These are phyloP conservation scores for Taiozyma sp. DNA, from an alignment of 1,139 yeast genomes.

Conservation along the genomic window DNA sequence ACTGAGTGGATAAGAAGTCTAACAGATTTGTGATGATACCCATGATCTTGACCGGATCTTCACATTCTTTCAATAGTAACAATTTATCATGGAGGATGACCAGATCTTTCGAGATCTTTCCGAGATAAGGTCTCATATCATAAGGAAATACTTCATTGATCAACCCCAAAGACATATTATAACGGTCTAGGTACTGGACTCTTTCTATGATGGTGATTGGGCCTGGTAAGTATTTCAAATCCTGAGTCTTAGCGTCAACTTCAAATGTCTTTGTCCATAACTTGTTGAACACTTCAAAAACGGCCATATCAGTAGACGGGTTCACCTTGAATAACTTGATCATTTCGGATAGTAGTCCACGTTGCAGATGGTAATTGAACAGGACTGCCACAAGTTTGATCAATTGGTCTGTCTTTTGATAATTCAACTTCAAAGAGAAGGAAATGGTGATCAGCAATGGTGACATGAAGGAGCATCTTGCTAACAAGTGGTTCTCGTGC, in stretches of 20 bases:
- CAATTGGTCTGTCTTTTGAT: slow-evolving; percentile 7
- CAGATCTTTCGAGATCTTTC: slow-evolving; percentile 9
- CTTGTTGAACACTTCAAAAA: slow-evolving; percentile 20
- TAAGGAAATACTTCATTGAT: slow-evolving; percentile 16
- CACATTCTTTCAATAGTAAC: neutral
- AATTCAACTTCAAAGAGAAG: slow-evolving; percentile 16
- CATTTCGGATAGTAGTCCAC: slow-evolving; percentile 6
- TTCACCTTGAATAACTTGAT: slow-evolving; percentile 13
- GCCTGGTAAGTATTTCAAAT: slow-evolving; percentile 13
- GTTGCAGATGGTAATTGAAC: slow-evolving; percentile 12
- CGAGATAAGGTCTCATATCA: slow-evolving; percentile 8
- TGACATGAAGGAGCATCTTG: slow-evolving; percentile 15
- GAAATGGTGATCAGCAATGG: slow-evolving; percentile 22
- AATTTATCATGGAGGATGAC: slow-evolving; percentile 7
- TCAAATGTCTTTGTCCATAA: slow-evolving; percentile 22
- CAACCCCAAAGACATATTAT: slow-evolving; percentile 3
- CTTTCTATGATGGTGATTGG: slow-evolving; percentile 18
- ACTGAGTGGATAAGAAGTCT: slow-evolving; percentile 3
- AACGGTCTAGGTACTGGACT: slow-evolving; percentile 6
- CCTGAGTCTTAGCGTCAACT: slow-evolving; percentile 1
- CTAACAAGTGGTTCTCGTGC: slow-evolving; percentile 3
- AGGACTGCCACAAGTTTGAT: slow-evolving; percentile 13
- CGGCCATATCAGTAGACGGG: slow-evolving; percentile 16
- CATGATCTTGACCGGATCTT: neutral
- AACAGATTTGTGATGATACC: slow-evolving; percentile 6